A percentile compares a stretch with the other conserved stretches of the same genome.
Conservation (phyloP, 768 basidiomycete species). For the Scleroderma citrinum region DNA sequence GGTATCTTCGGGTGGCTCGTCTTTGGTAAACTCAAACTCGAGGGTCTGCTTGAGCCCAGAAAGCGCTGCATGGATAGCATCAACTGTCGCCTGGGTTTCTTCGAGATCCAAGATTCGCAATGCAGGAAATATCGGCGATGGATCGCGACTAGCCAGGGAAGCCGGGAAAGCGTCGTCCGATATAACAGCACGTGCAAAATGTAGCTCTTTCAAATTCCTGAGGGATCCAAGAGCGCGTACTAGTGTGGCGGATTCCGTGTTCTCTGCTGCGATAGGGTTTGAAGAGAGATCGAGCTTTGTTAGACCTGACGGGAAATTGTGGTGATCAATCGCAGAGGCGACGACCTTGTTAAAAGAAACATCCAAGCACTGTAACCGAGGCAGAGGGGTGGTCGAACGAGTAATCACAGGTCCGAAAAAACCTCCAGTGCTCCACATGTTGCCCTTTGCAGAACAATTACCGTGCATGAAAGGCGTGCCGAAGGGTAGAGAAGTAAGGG, state of each 20-base stretch:
- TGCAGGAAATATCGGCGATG: conserved; percentile 38
- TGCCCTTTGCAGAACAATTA: conserved; percentile 13
- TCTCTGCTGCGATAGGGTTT: conserved; percentile 53
- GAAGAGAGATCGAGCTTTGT: conserved; percentile 57
- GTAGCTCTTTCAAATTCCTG: conserved; percentile 50
- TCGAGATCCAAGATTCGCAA: conserved; percentile 59
- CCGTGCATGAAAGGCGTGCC: conserved; percentile 44
- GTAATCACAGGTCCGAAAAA: conserved; percentile 62
- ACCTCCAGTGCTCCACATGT: conserved; percentile 36
- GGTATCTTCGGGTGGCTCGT: conserved; percentile 48
- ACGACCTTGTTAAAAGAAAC: conserved; percentile 62
- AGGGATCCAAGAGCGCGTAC: conserved; percentile 45
- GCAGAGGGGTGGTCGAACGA: conserved; percentile 59
- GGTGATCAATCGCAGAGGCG: conserved; percentile 48
- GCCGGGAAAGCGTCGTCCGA: conserved; percentile 53
- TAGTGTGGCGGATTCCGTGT: conserved; percentile 25
- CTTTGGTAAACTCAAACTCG: conserved; percentile 47
- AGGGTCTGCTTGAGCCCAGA: conserved; percentile 43
- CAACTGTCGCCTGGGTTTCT: conserved; percentile 52
- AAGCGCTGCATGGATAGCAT: conserved; percentile 42
- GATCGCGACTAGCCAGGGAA: conserved; percentile 10
- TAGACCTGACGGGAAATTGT: conserved; percentile 46
- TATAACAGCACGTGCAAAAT: conserved; percentile 50
- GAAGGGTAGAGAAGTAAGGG: conserved; percentile 55
- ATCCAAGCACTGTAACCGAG: conserved; percentile 57